Conservation (phyloP, 148 eudicot genomes). For the Fallopia convolvulus region DNA sequence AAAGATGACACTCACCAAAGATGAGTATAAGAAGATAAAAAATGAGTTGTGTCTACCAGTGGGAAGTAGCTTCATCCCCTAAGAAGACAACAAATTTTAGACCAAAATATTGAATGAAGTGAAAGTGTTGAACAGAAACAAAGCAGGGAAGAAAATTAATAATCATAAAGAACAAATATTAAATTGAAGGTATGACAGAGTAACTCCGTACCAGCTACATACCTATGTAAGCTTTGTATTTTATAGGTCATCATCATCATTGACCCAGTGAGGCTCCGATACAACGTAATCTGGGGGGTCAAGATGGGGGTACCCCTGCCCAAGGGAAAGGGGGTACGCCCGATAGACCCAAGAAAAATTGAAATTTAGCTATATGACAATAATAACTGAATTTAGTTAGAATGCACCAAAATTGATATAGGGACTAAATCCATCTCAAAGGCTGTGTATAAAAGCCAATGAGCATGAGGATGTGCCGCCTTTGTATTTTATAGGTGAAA, state of each 20-base stretch:
- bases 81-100: conserved; percentile 16
- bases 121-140: background rate
- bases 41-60: conserved; percentile 75
- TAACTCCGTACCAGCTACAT: background rate
- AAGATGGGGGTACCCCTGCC: too few species aligned
- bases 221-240: background rate
- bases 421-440: too few species aligned
- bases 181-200: background rate
- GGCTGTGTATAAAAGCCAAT: too few species aligned
- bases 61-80: conserved; percentile 99
- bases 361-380: too few species aligned
- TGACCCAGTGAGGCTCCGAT: too few species aligned
- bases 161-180: background rate
- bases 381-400: too few species aligned
- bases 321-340: too few species aligned
- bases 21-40: conserved; percentile 62
- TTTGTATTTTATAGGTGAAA: too few species aligned
- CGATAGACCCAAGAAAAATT: too few species aligned
- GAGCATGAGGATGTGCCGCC: too few species aligned
- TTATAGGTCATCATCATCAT: background rate
- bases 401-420: too few species aligned
- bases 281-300: too few species aligned
- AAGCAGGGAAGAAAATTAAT: background rate
- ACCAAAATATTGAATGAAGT: background rate
- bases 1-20: conserved; percentile 41